phyloP scores from a whole-genome alignment of 2,329 filamentous ascomycete genomes.

The Nectriaceae sp. region DNA sequence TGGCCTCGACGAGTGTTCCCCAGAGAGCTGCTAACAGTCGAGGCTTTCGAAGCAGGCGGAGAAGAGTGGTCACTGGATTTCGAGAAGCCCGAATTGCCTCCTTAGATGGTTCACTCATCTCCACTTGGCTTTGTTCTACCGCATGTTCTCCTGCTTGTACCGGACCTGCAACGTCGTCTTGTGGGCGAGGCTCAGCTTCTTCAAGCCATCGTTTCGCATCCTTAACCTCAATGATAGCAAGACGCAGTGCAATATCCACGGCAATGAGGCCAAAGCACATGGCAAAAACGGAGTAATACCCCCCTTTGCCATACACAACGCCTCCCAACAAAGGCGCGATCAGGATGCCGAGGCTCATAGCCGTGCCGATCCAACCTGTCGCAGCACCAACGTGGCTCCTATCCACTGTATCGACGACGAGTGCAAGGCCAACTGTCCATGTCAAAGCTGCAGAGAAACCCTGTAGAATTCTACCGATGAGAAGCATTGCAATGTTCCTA shows the following conservation, averaged over 20 bases:
- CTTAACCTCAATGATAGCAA: conserved; percentile 36
- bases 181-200: not conserved
- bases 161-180: not conserved
- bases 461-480: conserved; percentile 35
- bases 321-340: conserved; percentile 35
- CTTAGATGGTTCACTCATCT: conserved; percentile 5
- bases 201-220: conserved; percentile 32
- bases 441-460: conserved; percentile 36
- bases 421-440: conserved; percentile 39
- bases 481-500: conserved; percentile 32
- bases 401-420: conserved; percentile 37
- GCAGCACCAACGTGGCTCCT: conserved; percentile 32
- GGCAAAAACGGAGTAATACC: conserved; percentile 37
- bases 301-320: conserved; percentile 34
- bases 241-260: conserved; percentile 34
- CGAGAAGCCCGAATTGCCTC: conserved; percentile 2
- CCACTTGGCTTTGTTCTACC: not conserved
- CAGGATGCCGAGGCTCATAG: conserved; percentile 35
- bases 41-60: conserved; percentile 30
- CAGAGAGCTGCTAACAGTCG: conserved; percentile 36
- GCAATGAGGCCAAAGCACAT: conserved; percentile 39
- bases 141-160: not conserved
- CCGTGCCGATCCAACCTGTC: conserved; percentile 36
- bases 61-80: conserved; percentile 23
- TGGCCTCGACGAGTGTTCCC: conserved; percentile 37